A percentile compares a stretch with the other conserved stretches of the same genome.
Evolutionary conservation across 2,329 filamentous ascomycete species (phyloP).

Genomic region (Simplicillium aogashimaense): DNA sequence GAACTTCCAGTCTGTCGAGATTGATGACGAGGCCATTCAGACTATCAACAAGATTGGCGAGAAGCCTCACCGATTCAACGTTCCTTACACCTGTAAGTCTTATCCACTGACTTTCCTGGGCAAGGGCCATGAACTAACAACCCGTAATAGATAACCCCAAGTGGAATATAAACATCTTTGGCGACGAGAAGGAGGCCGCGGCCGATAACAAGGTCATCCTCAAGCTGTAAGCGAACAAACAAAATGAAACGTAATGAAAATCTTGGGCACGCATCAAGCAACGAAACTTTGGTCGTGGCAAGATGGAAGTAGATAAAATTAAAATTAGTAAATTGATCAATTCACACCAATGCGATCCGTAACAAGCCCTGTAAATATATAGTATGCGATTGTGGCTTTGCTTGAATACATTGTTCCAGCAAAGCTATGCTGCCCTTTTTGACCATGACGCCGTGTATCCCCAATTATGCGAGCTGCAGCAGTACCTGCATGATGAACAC

Average conservation of each 20-base stretch:
- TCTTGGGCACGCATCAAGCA: too few species aligned
- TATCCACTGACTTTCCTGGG: too few species aligned
- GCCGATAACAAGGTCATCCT: constrained; percentile 36
- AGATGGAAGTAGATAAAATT: not conserved
- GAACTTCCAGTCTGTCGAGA: constrained; percentile 60
- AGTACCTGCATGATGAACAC: not conserved
- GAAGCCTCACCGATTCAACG: constrained; percentile 32
- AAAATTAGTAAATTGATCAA: not conserved
- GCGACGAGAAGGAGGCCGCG: constrained; percentile 39
- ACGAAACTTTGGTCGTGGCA: too few species aligned
- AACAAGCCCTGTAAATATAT: not conserved
- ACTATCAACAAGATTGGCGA: constrained; percentile 53
- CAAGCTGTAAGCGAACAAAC: constrained; percentile 11
- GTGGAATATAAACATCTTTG: constrained; percentile 49
- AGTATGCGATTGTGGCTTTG: not conserved
- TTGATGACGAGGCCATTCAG: constrained; percentile 46
- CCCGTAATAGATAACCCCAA: constrained; percentile 30
- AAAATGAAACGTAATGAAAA: too few species aligned
- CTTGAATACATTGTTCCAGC: not conserved
- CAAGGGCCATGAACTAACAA: constrained; percentile 5
- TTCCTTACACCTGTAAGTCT: constrained; percentile 30
- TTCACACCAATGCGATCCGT: not conserved
- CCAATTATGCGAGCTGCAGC: not conserved
- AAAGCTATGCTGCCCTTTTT: not conserved
- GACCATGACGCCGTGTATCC: not conserved